Conservation (phyloP, 1,139 yeast genomes). For the Sugiyamaella xylanicola region DNA sequence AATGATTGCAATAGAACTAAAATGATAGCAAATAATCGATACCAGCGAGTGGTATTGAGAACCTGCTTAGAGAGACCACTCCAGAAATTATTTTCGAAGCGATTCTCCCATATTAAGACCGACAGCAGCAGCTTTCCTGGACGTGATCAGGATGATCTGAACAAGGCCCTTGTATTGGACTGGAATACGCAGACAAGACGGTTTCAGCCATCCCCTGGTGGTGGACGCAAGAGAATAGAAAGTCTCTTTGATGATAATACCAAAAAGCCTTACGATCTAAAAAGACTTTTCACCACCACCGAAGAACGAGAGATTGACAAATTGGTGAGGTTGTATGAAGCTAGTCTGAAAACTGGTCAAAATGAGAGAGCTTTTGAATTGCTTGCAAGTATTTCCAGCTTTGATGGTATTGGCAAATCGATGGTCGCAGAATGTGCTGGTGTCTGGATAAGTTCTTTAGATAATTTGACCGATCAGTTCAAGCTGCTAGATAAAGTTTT, state of each 20-base stretch:
- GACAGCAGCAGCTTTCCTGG: too few species aligned
- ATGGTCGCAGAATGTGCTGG: slow-evolving; percentile 9
- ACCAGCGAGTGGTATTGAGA: too few species aligned
- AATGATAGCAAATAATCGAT: too few species aligned
- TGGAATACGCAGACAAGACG: slow-evolving; percentile 2
- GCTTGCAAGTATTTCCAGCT: slow-evolving; percentile 3
- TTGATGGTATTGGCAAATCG: background rate
- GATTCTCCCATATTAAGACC: too few species aligned
- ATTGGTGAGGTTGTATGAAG: slow-evolving; percentile 7
- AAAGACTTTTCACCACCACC: background rate
- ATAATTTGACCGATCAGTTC: background rate
- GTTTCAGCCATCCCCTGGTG: too few species aligned
- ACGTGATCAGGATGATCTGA: background rate
- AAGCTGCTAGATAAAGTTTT: background rate
- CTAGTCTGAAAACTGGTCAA: slow-evolving; percentile 4
- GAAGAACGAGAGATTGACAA: background rate
- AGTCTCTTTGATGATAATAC: background rate
- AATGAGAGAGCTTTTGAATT: slow-evolving; percentile 9
- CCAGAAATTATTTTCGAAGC: too few species aligned
- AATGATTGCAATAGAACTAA: too few species aligned
- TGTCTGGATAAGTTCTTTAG: background rate
- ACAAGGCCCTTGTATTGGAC: background rate
- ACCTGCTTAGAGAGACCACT: too few species aligned
- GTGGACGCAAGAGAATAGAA: too few species aligned
- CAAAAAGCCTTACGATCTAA: slow-evolving; percentile 6